Conservation (phyloP, 805 yeast genomes). For the Blastobotrys peoriensis region DNA sequence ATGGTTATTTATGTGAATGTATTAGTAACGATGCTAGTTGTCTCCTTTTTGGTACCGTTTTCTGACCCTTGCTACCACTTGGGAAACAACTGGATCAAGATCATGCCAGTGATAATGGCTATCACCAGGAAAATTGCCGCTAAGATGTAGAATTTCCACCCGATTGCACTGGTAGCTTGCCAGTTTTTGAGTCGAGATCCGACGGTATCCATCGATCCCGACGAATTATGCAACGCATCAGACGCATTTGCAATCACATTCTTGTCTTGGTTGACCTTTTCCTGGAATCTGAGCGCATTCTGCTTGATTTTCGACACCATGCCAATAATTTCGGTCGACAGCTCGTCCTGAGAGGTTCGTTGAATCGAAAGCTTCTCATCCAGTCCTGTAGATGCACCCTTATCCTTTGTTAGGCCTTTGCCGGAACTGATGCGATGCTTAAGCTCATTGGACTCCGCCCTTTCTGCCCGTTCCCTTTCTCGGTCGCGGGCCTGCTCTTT, state of each 20-base stretch:
- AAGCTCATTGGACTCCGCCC: background rate
- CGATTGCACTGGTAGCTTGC: slow-evolving; percentile 31
- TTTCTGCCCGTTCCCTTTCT: background rate
- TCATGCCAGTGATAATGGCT: slow-evolving; percentile 30
- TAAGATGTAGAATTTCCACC: slow-evolving; percentile 36
- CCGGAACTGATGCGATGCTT: slow-evolving; percentile 5
- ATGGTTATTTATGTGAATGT: too few species aligned
- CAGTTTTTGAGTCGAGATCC: slow-evolving; percentile 31
- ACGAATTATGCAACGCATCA: slow-evolving; percentile 31
- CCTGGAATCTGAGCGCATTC: slow-evolving; percentile 40
- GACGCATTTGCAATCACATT: slow-evolving; percentile 30
- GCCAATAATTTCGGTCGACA: slow-evolving; percentile 42
- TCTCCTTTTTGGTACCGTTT: too few species aligned
- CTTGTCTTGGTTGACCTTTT: slow-evolving; percentile 34
- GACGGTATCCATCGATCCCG: slow-evolving; percentile 30
- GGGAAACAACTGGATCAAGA: slow-evolving; percentile 32
- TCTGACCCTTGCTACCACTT: too few species aligned
- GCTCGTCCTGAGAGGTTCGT: slow-evolving; percentile 38
- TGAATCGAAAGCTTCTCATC: slow-evolving; percentile 25
- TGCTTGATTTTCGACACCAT: slow-evolving; percentile 44
- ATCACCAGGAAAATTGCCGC: slow-evolving; percentile 31
- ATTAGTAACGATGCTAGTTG: too few species aligned
- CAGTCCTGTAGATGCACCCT: slow-evolving; percentile 1
- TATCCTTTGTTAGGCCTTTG: background rate
- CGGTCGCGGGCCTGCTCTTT: background rate